Evolutionary conservation across 768 basidiomycete genomes (phyloP).

Genomic region (Suillus discolor): DNA sequence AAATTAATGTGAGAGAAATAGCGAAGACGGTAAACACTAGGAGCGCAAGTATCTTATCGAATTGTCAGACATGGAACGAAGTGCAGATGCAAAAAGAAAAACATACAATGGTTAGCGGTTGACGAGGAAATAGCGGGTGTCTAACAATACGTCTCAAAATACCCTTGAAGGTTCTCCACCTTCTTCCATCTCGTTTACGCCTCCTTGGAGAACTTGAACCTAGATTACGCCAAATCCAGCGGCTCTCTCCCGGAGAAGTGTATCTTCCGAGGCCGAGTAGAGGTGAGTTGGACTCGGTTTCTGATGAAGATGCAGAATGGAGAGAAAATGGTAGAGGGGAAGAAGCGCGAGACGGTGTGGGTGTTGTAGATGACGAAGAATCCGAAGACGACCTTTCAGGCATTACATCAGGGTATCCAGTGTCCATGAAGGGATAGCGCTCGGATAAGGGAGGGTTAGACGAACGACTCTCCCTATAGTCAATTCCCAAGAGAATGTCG

Average conservation of each 20-base stretch:
- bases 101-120: constrained; percentile 80
- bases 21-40: constrained; percentile 81
- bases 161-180: constrained; percentile 55
- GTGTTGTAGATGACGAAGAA: constrained; percentile 41
- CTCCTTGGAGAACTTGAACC: constrained; percentile 46
- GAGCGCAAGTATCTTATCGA: constrained; percentile 61
- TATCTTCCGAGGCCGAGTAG: constrained; percentile 32
- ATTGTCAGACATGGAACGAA: constrained; percentile 21
- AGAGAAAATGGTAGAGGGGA: constrained; percentile 63
- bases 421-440: constrained; percentile 11
- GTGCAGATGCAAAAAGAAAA: constrained; percentile 2
- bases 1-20: constrained; percentile 78
- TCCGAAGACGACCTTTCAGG: constrained; percentile 27
- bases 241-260: constrained; percentile 47
- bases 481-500: constrained; percentile 48
- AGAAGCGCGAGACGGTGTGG: constrained; percentile 61
- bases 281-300: constrained; percentile 58
- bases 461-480: constrained; percentile 39
- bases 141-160: constrained; percentile 58
- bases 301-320: constrained; percentile 58
- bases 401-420: constrained; percentile 30
- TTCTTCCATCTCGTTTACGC: constrained; percentile 49
- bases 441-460: constrained; percentile 13
- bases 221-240: constrained; percentile 59
- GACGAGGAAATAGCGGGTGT: constrained; percentile 77